phyloP scores from a whole-genome alignment of 2,329 filamentous ascomycete genomes.

The Coccinonectria pachysandricola region DNA sequence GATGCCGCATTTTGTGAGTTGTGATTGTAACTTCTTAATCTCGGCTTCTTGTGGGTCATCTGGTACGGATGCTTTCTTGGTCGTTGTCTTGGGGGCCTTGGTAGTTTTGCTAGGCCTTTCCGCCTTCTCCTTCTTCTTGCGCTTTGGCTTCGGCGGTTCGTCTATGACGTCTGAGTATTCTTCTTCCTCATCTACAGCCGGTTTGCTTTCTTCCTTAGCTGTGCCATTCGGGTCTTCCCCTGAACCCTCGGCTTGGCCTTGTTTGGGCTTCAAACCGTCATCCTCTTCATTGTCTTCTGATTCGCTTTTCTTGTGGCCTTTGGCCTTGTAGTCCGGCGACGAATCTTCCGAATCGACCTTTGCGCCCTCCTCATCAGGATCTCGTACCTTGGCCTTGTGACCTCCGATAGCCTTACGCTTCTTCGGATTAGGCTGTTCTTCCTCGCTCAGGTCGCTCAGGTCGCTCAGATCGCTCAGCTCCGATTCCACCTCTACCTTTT shows the following conservation, averaged over 20 bases:
- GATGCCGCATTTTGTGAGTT: constrained; percentile 81
- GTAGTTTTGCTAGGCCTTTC: constrained; percentile 15
- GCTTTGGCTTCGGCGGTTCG: constrained; percentile 51
- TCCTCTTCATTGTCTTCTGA: constrained; percentile 4
- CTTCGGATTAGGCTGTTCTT: constrained; percentile 16
- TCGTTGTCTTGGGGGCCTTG: constrained; percentile 17
- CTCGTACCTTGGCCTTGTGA: constrained; percentile 12
- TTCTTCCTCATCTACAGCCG: constrained; percentile 24
- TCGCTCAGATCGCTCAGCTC: constrained; percentile 15
- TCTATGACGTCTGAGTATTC: constrained; percentile 54
- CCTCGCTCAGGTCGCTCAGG: constrained; percentile 14
- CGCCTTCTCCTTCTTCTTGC: constrained; percentile 38
- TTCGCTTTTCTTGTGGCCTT: constrained; percentile 23
- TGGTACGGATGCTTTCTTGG: constrained; percentile 22
- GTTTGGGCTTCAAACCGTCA: background rate
- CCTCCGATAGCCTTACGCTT: constrained; percentile 8
- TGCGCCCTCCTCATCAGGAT: constrained; percentile 20
- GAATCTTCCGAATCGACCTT: constrained; percentile 8
- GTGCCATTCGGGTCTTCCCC: constrained; percentile 4
- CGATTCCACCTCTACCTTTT: constrained; percentile 21
- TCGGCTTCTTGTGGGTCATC: constrained; percentile 60
- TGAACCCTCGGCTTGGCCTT: constrained; percentile 1
- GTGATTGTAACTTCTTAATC: constrained; percentile 79
- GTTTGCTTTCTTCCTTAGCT: constrained; percentile 11
- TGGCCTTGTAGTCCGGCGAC: constrained; percentile 3